Percentiles rank a stretch among this genome's conserved stretches.
Conservation (phyloP, 805 yeast genomes). For the Cyberlindnera sargentensis region DNA sequence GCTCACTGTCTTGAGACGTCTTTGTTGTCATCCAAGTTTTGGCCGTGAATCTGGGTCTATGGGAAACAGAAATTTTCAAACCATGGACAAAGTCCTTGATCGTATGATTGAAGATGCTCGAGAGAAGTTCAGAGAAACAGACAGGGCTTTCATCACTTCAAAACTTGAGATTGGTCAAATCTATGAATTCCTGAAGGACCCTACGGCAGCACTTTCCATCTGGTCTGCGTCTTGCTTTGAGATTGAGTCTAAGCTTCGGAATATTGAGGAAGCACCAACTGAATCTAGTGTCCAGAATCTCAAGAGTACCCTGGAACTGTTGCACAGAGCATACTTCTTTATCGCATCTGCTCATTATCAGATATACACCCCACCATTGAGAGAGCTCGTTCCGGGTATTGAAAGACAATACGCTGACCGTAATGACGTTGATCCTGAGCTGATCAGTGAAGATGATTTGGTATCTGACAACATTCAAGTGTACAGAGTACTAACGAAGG, state of each 20-base stretch:
- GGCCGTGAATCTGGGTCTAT: slow-evolving; percentile 11
- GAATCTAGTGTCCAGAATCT: slow-evolving; percentile 15
- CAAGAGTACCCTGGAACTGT: slow-evolving; percentile 46
- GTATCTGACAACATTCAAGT: slow-evolving; percentile 23
- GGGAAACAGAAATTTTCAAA: slow-evolving; percentile 24
- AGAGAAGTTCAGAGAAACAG: slow-evolving; percentile 39
- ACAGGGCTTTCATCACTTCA: slow-evolving; percentile 39
- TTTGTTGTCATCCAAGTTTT: slow-evolving; percentile 74
- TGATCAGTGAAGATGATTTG: slow-evolving; percentile 3
- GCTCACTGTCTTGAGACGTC: slow-evolving; percentile 63
- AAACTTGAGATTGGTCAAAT: slow-evolving; percentile 62
- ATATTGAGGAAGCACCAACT: slow-evolving; percentile 4
- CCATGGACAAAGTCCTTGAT: slow-evolving; percentile 62
- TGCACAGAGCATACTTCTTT: slow-evolving; percentile 75
- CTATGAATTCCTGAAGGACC: slow-evolving; percentile 48
- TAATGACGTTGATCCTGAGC: slow-evolving; percentile 9
- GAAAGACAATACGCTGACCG: slow-evolving; percentile 1
- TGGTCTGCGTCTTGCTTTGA: slow-evolving; percentile 31
- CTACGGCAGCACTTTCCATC: slow-evolving; percentile 41
- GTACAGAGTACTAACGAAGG: slow-evolving; percentile 17
- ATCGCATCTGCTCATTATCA: slow-evolving; percentile 71
- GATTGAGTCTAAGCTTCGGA: slow-evolving; percentile 8
- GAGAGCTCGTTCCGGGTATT: slow-evolving; percentile 23
- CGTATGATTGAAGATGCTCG: slow-evolving; percentile 55
- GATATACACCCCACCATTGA: slow-evolving; percentile 30